These are phyloP conservation scores for Boechera retrofracta DNA, from an alignment of 345 rosid species.

Conservation along the genomic window DNA sequence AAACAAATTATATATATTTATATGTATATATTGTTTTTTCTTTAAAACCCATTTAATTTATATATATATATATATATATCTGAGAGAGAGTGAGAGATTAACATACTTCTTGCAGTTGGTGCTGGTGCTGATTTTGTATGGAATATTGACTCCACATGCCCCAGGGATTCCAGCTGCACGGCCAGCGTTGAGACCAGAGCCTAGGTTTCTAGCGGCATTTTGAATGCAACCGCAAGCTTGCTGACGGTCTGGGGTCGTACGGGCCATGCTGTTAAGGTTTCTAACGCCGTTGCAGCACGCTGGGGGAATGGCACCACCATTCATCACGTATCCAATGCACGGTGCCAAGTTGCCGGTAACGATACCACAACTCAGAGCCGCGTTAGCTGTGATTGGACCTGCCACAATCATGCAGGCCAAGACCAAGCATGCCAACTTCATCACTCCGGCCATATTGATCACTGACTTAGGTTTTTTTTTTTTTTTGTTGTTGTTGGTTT, in stretches of 20 bases:
- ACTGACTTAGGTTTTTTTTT: not conserved
- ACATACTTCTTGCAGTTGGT: conserved; percentile 45
- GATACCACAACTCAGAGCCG: conserved; percentile 47
- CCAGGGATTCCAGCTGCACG: conserved; percentile 35
- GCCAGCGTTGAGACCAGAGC: conserved; percentile 13
- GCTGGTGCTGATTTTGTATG: conserved; percentile 44
- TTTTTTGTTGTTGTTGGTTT: not conserved
- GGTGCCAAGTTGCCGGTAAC: conserved; percentile 35
- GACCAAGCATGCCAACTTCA: conserved; percentile 39
- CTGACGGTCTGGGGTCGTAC: conserved; percentile 45
- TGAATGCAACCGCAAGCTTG: conserved; percentile 44
- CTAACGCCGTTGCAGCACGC: conserved; percentile 42
- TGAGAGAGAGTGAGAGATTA: conserved; percentile 3
- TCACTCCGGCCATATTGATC: conserved; percentile 29
- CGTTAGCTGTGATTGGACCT: conserved; percentile 40
- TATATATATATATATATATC: not conserved
- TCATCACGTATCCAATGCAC: conserved; percentile 39
- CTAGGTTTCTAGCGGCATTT: conserved; percentile 11
- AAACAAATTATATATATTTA: not conserved
- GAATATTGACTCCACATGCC: conserved; percentile 34
- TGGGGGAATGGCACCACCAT: not conserved
- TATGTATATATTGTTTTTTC: not conserved
- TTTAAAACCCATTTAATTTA: not conserved
- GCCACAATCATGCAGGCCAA: conserved; percentile 44
- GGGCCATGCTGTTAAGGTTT: conserved; percentile 32